Evolutionary conservation across 1,139 yeast species (phyloP).

Genomic region (Casaregolazyma suthepensis): DNA sequence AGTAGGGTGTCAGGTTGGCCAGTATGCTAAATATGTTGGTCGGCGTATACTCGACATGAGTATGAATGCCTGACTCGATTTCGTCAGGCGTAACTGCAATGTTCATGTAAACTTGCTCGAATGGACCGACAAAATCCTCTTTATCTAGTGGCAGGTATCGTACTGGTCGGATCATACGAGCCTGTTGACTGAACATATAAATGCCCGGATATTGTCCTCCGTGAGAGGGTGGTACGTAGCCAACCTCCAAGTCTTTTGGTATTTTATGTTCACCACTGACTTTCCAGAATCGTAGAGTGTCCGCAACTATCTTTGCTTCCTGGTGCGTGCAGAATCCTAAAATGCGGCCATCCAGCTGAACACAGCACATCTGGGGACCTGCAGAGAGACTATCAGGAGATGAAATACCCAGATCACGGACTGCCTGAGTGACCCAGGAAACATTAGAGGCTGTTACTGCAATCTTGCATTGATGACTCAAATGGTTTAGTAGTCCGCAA

Average conservation of each 20-base stretch:
- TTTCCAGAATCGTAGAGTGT: constrained; percentile 89
- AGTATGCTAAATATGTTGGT: constrained; percentile 89
- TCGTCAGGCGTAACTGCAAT: constrained; percentile 94
- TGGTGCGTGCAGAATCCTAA: constrained; percentile 93
- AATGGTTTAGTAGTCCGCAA: constrained; percentile 95
- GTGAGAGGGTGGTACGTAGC: constrained; percentile 88
- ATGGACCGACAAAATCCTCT: constrained; percentile 88
- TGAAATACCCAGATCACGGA: constrained; percentile 73
- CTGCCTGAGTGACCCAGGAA: constrained; percentile 57
- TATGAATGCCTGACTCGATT: constrained; percentile 71
- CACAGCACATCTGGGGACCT: constrained; percentile 77
- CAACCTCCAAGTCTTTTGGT: constrained; percentile 84
- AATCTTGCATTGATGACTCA: constrained; percentile 89
- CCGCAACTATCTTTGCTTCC: constrained; percentile 81
- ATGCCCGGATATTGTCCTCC: constrained; percentile 98
- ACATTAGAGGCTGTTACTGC: constrained; percentile 75
- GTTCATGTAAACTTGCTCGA: constrained; percentile 96
- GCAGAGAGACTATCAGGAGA: constrained; percentile 68
- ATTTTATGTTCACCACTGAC: constrained; percentile 71
- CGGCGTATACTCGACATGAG: constrained; percentile 92
- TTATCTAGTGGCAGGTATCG: constrained; percentile 80
- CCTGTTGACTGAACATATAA: constrained; percentile 80
- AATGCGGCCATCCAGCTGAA: constrained; percentile 87
- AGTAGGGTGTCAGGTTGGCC: constrained; percentile 95
- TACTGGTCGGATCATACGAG: constrained; percentile 96